Conservation (phyloP, 352 stramenopile species). For the Phytophthora quininea region DNA sequence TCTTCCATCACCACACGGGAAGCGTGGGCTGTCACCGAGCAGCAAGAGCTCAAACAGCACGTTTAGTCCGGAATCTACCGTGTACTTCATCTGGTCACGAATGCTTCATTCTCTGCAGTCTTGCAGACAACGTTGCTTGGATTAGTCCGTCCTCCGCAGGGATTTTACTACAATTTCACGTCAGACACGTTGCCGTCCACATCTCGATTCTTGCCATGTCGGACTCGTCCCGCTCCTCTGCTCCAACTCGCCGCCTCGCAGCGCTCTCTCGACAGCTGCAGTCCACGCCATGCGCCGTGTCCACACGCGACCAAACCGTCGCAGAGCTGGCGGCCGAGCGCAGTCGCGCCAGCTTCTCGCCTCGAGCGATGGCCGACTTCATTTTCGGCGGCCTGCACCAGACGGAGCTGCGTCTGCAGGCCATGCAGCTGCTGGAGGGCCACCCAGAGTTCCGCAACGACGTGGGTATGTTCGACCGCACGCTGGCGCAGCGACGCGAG, state of each 20-base stretch:
- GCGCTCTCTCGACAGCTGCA: slow-evolving; percentile 61
- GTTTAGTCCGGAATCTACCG: background rate
- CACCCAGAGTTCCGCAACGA: slow-evolving; percentile 50
- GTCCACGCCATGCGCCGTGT: slow-evolving; percentile 36
- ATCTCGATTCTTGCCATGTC: slow-evolving; percentile 32
- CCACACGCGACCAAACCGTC: slow-evolving; percentile 45
- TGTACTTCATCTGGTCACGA: slow-evolving; percentile 6
- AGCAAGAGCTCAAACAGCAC: background rate
- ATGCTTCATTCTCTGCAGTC: too few species aligned
- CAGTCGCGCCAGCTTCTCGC: slow-evolving; percentile 48
- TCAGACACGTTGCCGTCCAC: slow-evolving; percentile 11
- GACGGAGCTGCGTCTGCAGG: slow-evolving; percentile 54
- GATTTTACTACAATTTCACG: background rate
- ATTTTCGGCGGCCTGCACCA: slow-evolving; percentile 55
- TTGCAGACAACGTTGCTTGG: too few species aligned
- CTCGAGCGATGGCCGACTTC: slow-evolving; percentile 64
- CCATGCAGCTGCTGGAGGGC: slow-evolving; percentile 54
- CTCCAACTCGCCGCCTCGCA: slow-evolving; percentile 43
- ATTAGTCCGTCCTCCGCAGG: too few species aligned
- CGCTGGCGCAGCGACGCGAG: slow-evolving; percentile 55
- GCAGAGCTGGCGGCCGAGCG: slow-evolving; percentile 61
- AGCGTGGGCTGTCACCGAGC: slow-evolving; percentile 9
- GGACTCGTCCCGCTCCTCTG: slow-evolving; percentile 23
- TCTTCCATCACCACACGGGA: slow-evolving; percentile 7
- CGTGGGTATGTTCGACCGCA: slow-evolving; percentile 52